These are phyloP conservation scores for Podospora pseudopauciseta DNA, from an alignment of 495 filamentous ascomycete species.

Conservation along the genomic window DNA sequence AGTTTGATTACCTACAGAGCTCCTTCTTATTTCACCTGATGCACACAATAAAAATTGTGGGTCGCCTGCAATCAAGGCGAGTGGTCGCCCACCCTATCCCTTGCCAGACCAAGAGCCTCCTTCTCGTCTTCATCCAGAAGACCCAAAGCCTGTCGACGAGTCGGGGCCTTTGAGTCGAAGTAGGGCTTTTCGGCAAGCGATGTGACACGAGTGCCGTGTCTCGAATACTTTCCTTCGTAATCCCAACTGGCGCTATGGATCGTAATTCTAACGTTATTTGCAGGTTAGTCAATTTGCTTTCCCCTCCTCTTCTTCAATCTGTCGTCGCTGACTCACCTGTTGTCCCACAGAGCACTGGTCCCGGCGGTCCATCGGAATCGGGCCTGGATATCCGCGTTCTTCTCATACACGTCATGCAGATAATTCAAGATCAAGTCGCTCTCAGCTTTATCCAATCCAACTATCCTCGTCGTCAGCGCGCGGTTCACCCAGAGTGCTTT, in stretches of 20 bases:
- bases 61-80: not conserved
- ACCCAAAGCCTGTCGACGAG: constrained; percentile 57
- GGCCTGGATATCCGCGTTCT: constrained; percentile 64
- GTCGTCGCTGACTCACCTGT: constrained; percentile 42
- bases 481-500: constrained; percentile 69
- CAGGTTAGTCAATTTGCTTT: not conserved
- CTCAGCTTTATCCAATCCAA: constrained; percentile 62
- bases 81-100: not conserved
- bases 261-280: constrained; percentile 48
- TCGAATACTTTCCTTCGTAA: constrained; percentile 58
- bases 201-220: constrained; percentile 62
- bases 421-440: constrained; percentile 66
- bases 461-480: constrained; percentile 60
- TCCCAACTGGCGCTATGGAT: constrained; percentile 69
- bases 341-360: constrained; percentile 63
- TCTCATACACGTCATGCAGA: constrained; percentile 62
- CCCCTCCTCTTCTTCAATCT: not conserved
- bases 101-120: constrained; percentile 6
- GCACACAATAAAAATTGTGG: too few species aligned
- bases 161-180: constrained; percentile 55
- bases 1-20: not conserved
- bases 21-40: too few species aligned
- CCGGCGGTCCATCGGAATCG: constrained; percentile 62
- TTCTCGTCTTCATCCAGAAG: constrained; percentile 39
- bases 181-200: constrained; percentile 64